Base-by-base conservation (phyloP, 306 rosid species). In the Prosopis cineraria region DNA sequence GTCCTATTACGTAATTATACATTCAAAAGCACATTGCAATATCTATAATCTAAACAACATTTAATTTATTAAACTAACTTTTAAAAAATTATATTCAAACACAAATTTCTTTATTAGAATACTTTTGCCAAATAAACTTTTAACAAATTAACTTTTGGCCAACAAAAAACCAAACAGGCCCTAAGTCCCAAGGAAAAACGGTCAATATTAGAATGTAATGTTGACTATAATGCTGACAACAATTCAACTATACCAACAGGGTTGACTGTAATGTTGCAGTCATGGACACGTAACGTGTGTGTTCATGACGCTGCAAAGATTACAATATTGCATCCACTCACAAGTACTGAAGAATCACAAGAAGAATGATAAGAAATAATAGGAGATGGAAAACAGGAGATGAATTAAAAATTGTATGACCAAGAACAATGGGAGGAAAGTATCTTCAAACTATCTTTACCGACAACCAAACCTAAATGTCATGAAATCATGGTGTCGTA, bases 131-230 rank as follows among this genome's bases (percentile, higher is more conserved):
- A n/a, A n/a, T n/a, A n/a, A n/a, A n/a, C n/a, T n/a, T n/a, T n/a
- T n/a, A n/a, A n/a, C n/a, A n/a, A n/a, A n/a, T n/a, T n/a, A n/a
- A n/a, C n/a, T n/a, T n/a, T n/a, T n/a, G n/a, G n/a, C n/a, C n/a
- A n/a, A n/a, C n/a, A n/a, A n/a, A n/a, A n/a, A n/a, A n/a, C n/a
- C n/a, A n/a, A n/a, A n/a, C n/a, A n/a, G n/a, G n/a, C n/a, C n/a
- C n/a, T n/a, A n/a, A n/a, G n/a, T n/a, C n/a, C n/a, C n/a, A n/a
- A 73, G 53, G 25, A 6, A 70, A 85, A 74, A 70, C 19, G 39
- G 72, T 27, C 68, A 78, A 7, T 52, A 20, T 17, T 4, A 45
- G 60, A 64, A 76, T 55, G 73, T 55, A 12, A 43, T 43, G 19
- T 43, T 43, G 17, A 52, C 27, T 52, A 2, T 52, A 52, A 52